Conservation (phyloP, 108 stramenopile species). For the Nitzschia inconspicua region DNA sequence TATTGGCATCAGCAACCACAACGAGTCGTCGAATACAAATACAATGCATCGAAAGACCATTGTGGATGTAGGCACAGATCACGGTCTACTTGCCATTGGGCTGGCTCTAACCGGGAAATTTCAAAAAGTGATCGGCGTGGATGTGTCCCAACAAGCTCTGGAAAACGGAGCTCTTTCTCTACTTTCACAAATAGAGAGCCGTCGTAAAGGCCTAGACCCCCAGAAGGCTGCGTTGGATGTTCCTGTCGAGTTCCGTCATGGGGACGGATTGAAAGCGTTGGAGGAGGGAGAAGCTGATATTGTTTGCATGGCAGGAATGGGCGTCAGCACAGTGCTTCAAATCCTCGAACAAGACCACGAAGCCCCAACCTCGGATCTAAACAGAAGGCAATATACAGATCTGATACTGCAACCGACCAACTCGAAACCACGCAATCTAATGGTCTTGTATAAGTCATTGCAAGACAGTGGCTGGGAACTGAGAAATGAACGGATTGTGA, state of each 20-base stretch:
- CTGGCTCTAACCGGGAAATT: slow-evolving; percentile 58
- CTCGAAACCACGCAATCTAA: slow-evolving; percentile 58
- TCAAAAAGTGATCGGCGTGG: slow-evolving; percentile 62
- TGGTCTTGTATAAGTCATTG: slow-evolving; percentile 56
- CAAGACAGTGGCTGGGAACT: slow-evolving; percentile 46
- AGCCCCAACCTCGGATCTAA: slow-evolving; percentile 11
- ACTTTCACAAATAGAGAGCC: not conserved
- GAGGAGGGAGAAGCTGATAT: slow-evolving; percentile 59
- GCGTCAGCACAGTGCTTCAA: slow-evolving; percentile 63
- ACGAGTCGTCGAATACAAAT: not conserved
- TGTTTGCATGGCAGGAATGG: slow-evolving; percentile 82
- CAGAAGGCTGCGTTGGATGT: slow-evolving; percentile 4
- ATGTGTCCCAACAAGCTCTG: slow-evolving; percentile 58
- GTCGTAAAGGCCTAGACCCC: not conserved
- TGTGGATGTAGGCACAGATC: slow-evolving; percentile 81
- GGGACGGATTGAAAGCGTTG: slow-evolving; percentile 57
- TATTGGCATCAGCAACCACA: not conserved
- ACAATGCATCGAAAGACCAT: slow-evolving; percentile 20
- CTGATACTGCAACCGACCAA: slow-evolving; percentile 74
- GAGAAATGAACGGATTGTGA: slow-evolving; percentile 58
- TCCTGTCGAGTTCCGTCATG: slow-evolving; percentile 64
- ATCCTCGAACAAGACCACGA: slow-evolving; percentile 35
- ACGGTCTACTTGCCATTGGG: slow-evolving; percentile 66
- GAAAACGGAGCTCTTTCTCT: slow-evolving; percentile 44
- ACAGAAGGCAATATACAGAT: slow-evolving; percentile 35